Percentiles rank a stretch among this genome's conserved stretches.
Evolutionary conservation across 352 stramenopile genomes (phyloP).

Genomic region (Phytophthora capsici): DNA sequence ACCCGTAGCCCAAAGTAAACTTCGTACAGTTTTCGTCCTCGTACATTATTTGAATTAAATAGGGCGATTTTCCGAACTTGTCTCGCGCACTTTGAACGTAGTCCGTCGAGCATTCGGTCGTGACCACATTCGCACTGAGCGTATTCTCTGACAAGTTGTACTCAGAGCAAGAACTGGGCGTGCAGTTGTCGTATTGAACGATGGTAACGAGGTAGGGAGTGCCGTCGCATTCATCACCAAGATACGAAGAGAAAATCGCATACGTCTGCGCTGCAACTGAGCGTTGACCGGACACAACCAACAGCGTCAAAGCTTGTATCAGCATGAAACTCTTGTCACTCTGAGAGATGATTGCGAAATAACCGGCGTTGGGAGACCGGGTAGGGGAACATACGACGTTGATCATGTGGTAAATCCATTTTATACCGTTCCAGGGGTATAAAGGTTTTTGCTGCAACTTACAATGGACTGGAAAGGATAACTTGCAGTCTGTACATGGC

Average conservation of each 20-base stretch:
- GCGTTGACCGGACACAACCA: neutral
- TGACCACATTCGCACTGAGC: slow-evolving; percentile 11
- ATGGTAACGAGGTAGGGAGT: slow-evolving; percentile 8
- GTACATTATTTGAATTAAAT: slow-evolving; percentile 14
- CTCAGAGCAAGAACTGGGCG: neutral
- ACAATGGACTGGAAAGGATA: neutral
- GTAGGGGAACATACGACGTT: neutral
- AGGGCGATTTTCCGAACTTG: slow-evolving; percentile 18
- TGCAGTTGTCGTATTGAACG: slow-evolving; percentile 7
- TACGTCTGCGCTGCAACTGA: slow-evolving; percentile 1
- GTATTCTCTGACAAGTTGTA: neutral
- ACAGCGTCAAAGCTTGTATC: neutral
- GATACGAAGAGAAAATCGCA: slow-evolving; percentile 9
- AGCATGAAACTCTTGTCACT: neutral
- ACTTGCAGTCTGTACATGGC: slow-evolving; percentile 33
- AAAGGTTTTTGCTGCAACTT: no score
- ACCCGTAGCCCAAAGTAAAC: slow-evolving; percentile 1
- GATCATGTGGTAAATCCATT: neutral
- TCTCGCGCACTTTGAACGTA: slow-evolving; percentile 9
- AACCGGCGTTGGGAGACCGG: no score
- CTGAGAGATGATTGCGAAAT: no score
- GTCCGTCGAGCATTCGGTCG: slow-evolving; percentile 11
- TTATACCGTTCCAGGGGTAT: no score
- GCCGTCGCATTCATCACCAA: slow-evolving; percentile 16
- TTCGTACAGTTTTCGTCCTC: slow-evolving; percentile 6